These are phyloP conservation scores for Dissophora ornata DNA, from an alignment of 192 early-diverging fungal genomes.

Conservation along the genomic window DNA sequence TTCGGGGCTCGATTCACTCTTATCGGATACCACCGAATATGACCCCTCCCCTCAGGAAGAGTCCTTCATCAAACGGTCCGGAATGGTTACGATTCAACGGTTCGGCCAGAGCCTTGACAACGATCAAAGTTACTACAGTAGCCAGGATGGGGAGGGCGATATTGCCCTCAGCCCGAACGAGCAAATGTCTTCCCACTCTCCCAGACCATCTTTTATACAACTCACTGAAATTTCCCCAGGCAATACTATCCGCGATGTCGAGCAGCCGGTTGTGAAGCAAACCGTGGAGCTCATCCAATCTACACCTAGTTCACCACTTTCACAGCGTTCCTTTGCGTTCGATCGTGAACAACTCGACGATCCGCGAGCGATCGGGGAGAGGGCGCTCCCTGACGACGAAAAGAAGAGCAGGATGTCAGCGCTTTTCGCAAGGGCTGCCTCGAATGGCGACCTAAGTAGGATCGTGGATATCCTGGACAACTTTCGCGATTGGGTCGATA, in stretches of 20 bases:
- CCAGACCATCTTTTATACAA: not conserved
- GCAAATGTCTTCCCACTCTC: not conserved
- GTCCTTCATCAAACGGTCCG: not conserved
- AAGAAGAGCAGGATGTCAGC: slow-evolving; percentile 67
- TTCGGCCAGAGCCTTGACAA: not conserved
- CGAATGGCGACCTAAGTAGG: slow-evolving; percentile 75
- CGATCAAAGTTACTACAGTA: not conserved
- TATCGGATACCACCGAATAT: slow-evolving; percentile 13
- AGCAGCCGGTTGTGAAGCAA: slow-evolving; percentile 1
- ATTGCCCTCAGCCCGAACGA: not conserved
- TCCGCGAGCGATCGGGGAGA: slow-evolving; percentile 22
- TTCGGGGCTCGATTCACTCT: slow-evolving; percentile 24
- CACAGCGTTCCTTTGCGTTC: slow-evolving; percentile 18
- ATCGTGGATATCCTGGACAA: slow-evolving; percentile 71
- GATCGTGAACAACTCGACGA: slow-evolving; percentile 34
- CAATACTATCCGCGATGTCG: not conserved
- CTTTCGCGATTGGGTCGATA: slow-evolving; percentile 69
- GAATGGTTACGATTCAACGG: not conserved
- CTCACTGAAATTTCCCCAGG: not conserved
- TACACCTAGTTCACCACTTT: not conserved
- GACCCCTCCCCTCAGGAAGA: not conserved
- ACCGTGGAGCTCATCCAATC: not conserved
- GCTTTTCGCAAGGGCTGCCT: slow-evolving; percentile 74
- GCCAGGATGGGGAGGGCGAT: not conserved
- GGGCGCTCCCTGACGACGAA: slow-evolving; percentile 51